Base-by-base conservation (phyloP, 768 basidiomycete genomes). In the Kwoniella dendrophila region DNA sequence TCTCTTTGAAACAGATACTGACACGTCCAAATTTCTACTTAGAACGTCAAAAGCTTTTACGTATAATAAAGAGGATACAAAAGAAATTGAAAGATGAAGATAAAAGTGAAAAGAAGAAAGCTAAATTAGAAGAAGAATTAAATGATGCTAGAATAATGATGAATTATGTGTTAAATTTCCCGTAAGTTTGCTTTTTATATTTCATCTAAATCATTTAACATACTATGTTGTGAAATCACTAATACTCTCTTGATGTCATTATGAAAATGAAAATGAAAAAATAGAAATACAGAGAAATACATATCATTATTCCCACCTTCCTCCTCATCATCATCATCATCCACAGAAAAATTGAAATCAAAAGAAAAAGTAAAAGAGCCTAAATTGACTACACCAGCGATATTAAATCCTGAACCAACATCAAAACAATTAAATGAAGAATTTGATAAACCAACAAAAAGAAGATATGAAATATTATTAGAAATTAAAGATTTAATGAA, bases 11-110 rank as follows among this genome's bases (percentile, higher is more conserved):
- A n/a, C n/a, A n/a, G n/a, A n/a, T n/a, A n/a, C n/a, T n/a, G n/a
- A n/a, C n/a, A n/a, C n/a, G n/a, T n/a, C n/a, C n/a, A n/a, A n/a
- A n/a, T n/a, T n/a, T n/a, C n/a, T n/a, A n/a, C n/a, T n/a, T n/a
- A 95, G 93, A 97, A 77, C 86, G 92, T 45, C 87, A 91, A 80
- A 97, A 95, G 72, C 85, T 94, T 12, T 74, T 85, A 2, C 86
- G 94, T 22, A 89, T 87, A 75, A 84, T 96, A 51, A 85, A 75
- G 51, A 68, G 73, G 18, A 49, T 69, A 14, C 59, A 70, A 26
- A 59, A 54, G 22, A 63, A 66, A 33, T 47, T 65, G 10, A 29
- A 54, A 22, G 57, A 52, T 24, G 63, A 49, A 30, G 22, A 48
- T 11, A 81, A 44, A 86, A 89, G 32, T 71, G 80, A 81, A n/a